Conservation (phyloP, 2,329 filamentous ascomycete species). For the Fusarium duplospermum region DNA sequence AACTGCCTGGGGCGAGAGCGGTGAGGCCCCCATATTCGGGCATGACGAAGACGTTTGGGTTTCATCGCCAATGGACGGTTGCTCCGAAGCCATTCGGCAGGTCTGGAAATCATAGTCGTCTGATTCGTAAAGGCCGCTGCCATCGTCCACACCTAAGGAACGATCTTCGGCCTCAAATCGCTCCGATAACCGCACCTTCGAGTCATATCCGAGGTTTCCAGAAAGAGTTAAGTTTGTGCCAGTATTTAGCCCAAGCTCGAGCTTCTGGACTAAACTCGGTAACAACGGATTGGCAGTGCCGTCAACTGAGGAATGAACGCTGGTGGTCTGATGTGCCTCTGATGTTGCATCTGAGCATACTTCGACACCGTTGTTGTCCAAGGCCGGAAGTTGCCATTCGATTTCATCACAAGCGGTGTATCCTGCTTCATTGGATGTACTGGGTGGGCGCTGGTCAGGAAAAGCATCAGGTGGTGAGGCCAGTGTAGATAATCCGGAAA, state of each 20-base stretch:
- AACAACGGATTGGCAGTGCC: not conserved
- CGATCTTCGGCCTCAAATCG: not conserved
- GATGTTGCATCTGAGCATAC: not conserved
- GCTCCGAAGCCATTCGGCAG: not conserved
- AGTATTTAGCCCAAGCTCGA: not conserved
- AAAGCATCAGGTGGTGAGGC: not conserved
- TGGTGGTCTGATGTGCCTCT: not conserved
- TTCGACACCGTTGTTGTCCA: not conserved
- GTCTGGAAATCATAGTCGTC: not conserved
- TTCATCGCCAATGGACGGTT: not conserved
- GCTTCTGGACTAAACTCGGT: not conserved
- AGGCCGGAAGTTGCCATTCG: not conserved
- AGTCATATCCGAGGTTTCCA: not conserved
- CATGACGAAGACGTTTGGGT: not conserved
- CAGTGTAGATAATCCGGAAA: not conserved
- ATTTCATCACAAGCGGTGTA: not conserved
- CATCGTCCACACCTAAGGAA: not conserved
- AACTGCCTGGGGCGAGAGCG: not conserved
- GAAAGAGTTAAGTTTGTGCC: not conserved
- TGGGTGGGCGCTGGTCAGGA: not conserved
- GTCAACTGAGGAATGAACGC: not conserved
- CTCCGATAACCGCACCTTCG: not conserved
- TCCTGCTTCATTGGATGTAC: not conserved
- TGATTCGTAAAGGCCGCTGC: not conserved
- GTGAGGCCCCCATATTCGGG: not conserved